These are phyloP conservation scores for Trichoderma sp. DNA, from an alignment of 2,329 filamentous ascomycete genomes.

Conservation along the genomic window DNA sequence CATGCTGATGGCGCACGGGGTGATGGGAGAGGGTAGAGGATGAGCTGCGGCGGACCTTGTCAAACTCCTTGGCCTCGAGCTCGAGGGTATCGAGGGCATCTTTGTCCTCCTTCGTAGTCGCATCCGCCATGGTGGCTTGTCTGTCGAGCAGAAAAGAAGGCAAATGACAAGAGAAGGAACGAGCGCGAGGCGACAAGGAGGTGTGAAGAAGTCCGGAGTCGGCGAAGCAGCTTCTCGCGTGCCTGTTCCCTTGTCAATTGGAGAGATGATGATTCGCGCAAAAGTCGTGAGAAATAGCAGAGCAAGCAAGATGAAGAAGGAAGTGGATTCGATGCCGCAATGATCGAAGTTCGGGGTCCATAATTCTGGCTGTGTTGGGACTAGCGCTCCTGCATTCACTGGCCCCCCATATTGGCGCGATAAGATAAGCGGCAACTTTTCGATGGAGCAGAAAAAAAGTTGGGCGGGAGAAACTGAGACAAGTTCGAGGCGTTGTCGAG, in stretches of 20 bases:
- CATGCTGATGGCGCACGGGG: background rate
- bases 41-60: constrained; percentile 62
- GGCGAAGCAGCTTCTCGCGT: constrained; percentile 22
- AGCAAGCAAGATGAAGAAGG: background rate
- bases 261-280: constrained; percentile 17
- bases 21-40: background rate
- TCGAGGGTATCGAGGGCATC: constrained; percentile 82
- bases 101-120: constrained; percentile 58
- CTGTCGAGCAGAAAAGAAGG: background rate
- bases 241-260: constrained; percentile 8
- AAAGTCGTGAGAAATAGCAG: background rate
- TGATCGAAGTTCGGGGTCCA: background rate
- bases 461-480: constrained; percentile 25
- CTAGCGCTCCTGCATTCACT: too few relatives aligned
- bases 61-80: constrained; percentile 84
- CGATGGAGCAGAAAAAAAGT: constrained; percentile 39
- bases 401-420: constrained; percentile 35
- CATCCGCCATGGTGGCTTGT: constrained; percentile 42
- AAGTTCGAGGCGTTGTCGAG: background rate
- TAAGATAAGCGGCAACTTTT: constrained; percentile 43
- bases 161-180: background rate
- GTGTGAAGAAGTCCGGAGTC: background rate
- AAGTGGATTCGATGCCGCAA: constrained; percentile 28
- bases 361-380: constrained; percentile 31
- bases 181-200: background rate